Base-by-base conservation (phyloP, 306 rosid genomes). In the Luffa aegyptiaca region DNA sequence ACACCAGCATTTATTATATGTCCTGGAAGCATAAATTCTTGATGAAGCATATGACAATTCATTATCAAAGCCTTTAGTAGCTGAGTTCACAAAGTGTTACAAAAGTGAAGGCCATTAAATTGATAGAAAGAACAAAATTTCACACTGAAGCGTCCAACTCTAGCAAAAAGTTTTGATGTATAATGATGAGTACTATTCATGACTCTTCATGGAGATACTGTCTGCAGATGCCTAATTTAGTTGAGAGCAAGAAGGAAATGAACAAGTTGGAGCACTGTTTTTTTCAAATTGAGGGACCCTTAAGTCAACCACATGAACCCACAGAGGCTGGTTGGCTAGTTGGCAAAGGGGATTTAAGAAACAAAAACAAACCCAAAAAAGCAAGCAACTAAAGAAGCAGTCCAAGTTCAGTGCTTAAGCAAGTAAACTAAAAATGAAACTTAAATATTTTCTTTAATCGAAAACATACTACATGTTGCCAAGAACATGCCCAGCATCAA, bases 361-460 rank as follows among this genome's bases (percentile, higher is more conserved):
- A 84, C 66, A 62, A 68, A 39, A 83, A 70, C 56, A 70, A 69
- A 21, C 56, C 57, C 76, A 45, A 71, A 45, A 71, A 20, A 71
- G 57, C 76, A 71, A 73, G 82, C 71, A 79, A 81, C 85, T 79
- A 79, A 71, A 81, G 61, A 69, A 74, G 62, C 31, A 80, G 90
- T 83, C 94, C 86, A 92, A 88, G 79, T 92, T 88, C 98, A 89
- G 72, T 87, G 98, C 86, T 90, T 81, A 83, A 53, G 37, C 71
- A 81, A 80, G 87, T 70, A 83, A 79, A 85, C 83, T 84, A 82
- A 65, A 74, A 82, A 84, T 77, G 87, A 81, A 51, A 58, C 61
- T 41, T 62, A 68, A 61, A 46, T 82, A 55, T 78, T 84, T 61
- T 74, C 80, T 84, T 91, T 74, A 68, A 69, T 79, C 76, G 85